Evolutionary conservation across 164 flowering plant species (phyloP).

Genomic region (Akebia trifoliata): DNA sequence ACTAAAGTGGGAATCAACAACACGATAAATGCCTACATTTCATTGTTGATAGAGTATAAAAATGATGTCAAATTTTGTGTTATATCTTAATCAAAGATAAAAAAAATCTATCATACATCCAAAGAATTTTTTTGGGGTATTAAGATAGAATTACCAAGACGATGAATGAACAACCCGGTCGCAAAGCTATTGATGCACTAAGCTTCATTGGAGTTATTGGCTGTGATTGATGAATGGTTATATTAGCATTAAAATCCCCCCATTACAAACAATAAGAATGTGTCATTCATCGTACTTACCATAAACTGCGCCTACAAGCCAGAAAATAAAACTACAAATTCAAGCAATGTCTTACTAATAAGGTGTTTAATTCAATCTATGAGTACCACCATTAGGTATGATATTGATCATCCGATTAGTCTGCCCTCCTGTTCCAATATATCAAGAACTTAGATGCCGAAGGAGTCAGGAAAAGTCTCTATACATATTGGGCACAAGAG

Average conservation of each 20-base stretch:
- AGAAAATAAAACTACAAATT: too few relatives aligned
- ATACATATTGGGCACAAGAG: too few relatives aligned
- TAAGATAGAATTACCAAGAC: conserved; percentile 22
- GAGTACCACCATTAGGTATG: too few relatives aligned
- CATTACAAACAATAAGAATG: too few relatives aligned
- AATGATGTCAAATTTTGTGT: background rate
- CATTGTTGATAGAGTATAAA: background rate
- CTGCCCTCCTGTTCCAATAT: too few relatives aligned
- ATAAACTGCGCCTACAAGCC: too few relatives aligned
- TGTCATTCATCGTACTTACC: too few relatives aligned
- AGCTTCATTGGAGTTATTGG: conserved; percentile 22
- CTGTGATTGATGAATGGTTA: background rate
- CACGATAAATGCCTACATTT: conserved; percentile 29
- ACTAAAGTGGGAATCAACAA: conserved; percentile 26
- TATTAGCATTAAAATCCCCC: background rate
- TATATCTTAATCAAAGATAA: background rate
- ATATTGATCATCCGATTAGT: too few relatives aligned
- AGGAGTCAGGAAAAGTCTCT: too few relatives aligned
- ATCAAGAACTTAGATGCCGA: too few relatives aligned
- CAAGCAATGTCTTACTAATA: too few relatives aligned
- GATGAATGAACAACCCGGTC: conserved; percentile 24
- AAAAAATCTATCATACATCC: background rate
- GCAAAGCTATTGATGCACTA: conserved; percentile 19
- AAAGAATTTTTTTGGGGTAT: background rate
- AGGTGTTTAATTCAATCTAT: too few relatives aligned